phyloP scores from a whole-genome alignment of 1,284 basidiomycete species.

The Cryptococcus hybrid region DNA sequence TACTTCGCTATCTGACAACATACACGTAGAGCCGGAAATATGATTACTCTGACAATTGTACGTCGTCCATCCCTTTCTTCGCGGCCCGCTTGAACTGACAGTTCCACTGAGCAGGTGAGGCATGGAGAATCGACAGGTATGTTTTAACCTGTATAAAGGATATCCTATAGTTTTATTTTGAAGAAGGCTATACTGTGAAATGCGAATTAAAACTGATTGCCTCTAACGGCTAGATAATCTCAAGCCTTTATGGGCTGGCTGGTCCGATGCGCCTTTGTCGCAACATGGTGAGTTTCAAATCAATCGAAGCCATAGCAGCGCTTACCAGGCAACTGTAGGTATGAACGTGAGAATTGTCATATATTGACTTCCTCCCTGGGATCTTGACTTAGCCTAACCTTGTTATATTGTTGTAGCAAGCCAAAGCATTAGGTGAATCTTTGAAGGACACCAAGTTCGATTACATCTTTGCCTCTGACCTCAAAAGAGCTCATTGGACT shows the following conservation, averaged over 20 bases:
- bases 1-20: no score
- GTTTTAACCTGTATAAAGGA: conserved; percentile 11
- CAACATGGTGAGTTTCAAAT: conserved; percentile 65
- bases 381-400: no score
- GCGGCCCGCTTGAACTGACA: neutral
- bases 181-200: neutral
- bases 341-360: conserved; percentile 15
- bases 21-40: conserved; percentile 5
- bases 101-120: conserved; percentile 56
- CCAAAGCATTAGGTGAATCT: conserved; percentile 67
- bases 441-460: conserved; percentile 61
- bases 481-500: conserved; percentile 64
- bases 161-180: conserved; percentile 2
- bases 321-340: neutral
- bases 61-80: conserved; percentile 1
- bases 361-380: neutral
- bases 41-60: conserved; percentile 53
- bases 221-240: conserved; percentile 42
- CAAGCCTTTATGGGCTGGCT: conserved; percentile 69
- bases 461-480: conserved; percentile 73
- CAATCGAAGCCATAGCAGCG: neutral
- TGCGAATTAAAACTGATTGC: no score
- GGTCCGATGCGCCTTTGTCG: conserved; percentile 75
- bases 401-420: conserved; percentile 60
- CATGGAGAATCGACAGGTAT: conserved; percentile 78